phyloP scores from a whole-genome alignment of 345 rosid species.

The Schrenkiella parvula region DNA sequence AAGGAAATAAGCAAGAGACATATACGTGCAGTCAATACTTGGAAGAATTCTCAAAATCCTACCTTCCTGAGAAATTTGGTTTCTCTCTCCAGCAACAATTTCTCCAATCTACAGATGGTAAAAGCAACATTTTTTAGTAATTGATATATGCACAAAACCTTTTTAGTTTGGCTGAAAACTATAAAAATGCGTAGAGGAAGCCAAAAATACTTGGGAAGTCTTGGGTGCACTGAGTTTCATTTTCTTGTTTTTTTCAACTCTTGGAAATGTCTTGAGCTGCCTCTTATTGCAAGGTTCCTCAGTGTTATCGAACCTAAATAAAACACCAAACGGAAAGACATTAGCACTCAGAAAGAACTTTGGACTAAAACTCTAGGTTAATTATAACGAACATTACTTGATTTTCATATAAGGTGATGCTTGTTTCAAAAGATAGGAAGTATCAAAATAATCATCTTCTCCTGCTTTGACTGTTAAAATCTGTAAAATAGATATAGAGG shows the following conservation, averaged over 20 bases:
- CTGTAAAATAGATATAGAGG: constrained; percentile 35
- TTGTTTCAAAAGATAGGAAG: constrained; percentile 66
- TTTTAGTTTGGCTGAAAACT: background rate
- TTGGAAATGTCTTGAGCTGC: constrained; percentile 40
- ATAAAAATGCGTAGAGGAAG: background rate
- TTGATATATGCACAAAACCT: background rate
- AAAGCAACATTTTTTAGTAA: background rate
- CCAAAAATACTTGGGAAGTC: constrained; percentile 40
- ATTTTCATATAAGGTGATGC: constrained; percentile 89
- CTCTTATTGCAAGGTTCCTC: constrained; percentile 64
- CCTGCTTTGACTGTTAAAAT: constrained; percentile 77
- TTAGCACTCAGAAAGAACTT: background rate
- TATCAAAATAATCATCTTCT: constrained; percentile 75
- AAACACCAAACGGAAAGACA: background rate
- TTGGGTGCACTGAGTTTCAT: constrained; percentile 44
- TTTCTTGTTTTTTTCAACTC: constrained; percentile 51
- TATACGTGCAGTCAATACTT: background rate
- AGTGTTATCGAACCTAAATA: constrained; percentile 56
- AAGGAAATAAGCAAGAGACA: background rate
- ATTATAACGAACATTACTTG: constrained; percentile 42
- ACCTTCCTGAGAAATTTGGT: constrained; percentile 38
- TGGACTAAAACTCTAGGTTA: constrained; percentile 6
- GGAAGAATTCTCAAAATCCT: constrained; percentile 6
- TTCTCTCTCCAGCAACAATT: constrained; percentile 20
- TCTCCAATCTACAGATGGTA: constrained; percentile 42